Percentiles rank a stretch among this genome's conserved stretches.
Evolutionary conservation across 83 land plant genomes (phyloP).

Genomic region (Isoetes engelmannii): DNA sequence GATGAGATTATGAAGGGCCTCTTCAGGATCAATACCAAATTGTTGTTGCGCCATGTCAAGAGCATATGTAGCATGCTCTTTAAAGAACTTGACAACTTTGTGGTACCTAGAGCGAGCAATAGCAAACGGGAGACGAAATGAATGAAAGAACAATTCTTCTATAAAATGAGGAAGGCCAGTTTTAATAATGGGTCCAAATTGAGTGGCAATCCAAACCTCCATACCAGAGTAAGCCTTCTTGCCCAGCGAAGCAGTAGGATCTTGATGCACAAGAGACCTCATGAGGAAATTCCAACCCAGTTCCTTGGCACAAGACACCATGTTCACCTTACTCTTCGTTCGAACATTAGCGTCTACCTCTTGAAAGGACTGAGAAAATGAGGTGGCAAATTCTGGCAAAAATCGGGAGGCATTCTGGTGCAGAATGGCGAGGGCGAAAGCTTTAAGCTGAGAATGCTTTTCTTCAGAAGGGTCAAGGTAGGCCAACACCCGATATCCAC

Average conservation of each 20-base stretch:
- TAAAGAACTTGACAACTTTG: background rate
- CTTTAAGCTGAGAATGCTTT: constrained; percentile 47
- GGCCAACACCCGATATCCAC: constrained; percentile 52
- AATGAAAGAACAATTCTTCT: constrained; percentile 46
- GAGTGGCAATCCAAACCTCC: constrained; percentile 42
- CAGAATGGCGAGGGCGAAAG: constrained; percentile 37
- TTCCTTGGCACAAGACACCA: constrained; percentile 20
- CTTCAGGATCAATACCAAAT: background rate
- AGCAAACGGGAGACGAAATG: constrained; percentile 29
- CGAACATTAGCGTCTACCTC: constrained; percentile 25
- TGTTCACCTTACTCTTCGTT: constrained; percentile 29
- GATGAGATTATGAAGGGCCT: constrained; percentile 3
- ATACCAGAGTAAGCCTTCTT: constrained; percentile 23
- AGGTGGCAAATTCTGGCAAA: constrained; percentile 40
- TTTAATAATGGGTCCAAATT: constrained; percentile 41
- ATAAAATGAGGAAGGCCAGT: constrained; percentile 31
- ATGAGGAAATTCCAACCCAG: constrained; percentile 38
- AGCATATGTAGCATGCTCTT: background rate
- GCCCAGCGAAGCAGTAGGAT: constrained; percentile 31
- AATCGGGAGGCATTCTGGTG: constrained; percentile 22
- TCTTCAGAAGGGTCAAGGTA: constrained; percentile 66
- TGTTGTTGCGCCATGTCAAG: constrained; percentile 1
- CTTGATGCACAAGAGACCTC: constrained; percentile 20
- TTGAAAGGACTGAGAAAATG: constrained; percentile 21
- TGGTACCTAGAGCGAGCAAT: background rate